Evolutionary conservation across 2,329 filamentous ascomycete species (phyloP).

Genomic region (Beauveria rudraprayagi): DNA sequence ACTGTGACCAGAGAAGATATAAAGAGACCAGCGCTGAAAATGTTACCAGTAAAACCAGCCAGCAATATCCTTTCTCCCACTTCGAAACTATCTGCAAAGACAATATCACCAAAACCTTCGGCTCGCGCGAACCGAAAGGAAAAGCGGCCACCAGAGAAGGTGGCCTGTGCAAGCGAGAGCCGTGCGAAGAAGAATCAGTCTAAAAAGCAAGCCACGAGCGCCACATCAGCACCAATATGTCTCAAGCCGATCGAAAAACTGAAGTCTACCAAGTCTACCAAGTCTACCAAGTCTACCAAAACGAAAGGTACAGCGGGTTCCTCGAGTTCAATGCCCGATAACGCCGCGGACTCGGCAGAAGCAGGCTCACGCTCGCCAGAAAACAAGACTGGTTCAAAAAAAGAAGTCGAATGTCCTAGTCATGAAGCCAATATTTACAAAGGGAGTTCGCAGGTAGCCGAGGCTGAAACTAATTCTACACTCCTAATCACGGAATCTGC

Average conservation of each 20-base stretch:
- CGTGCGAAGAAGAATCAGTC: not conserved
- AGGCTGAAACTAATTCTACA: not conserved
- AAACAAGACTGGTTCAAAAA: not conserved
- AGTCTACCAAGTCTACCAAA: not conserved
- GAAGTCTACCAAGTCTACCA: no score
- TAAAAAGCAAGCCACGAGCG: not conserved
- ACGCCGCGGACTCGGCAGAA: not conserved
- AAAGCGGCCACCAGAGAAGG: not conserved
- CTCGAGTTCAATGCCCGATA: not conserved
- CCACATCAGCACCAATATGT: not conserved
- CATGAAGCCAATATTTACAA: no score
- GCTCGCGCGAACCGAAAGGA: not conserved
- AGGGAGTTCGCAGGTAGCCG: not conserved
- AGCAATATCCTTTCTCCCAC: no score
- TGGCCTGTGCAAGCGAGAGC: not conserved
- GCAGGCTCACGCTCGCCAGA: not conserved
- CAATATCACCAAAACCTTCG: not conserved
- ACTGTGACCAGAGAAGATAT: not conserved
- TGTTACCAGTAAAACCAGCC: not conserved
- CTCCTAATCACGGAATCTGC: constrained; percentile 20
- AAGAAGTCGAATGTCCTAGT: not conserved
- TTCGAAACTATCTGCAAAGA: not conserved
- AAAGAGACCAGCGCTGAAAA: not conserved
- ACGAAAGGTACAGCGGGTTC: not conserved
- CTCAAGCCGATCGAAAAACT: not conserved